These are phyloP conservation scores for Ciborinia camelliae DNA, from an alignment of 2,329 filamentous ascomycete species.

Conservation along the genomic window DNA sequence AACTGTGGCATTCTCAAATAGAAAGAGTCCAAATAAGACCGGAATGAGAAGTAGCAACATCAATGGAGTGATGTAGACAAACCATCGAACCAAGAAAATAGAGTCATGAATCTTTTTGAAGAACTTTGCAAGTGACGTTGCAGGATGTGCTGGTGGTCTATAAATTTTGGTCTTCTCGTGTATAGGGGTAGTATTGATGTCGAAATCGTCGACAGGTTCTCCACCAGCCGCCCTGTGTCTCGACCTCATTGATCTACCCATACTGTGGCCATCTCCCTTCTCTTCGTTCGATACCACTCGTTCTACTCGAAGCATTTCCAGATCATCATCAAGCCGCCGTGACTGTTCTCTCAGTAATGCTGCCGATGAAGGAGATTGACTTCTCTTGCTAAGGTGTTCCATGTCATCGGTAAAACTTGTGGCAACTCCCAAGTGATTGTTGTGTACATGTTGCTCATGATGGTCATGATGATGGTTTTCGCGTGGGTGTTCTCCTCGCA, in stretches of 20 bases:
- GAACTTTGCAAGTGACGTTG: constrained; percentile 58
- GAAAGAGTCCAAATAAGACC: constrained; percentile 59
- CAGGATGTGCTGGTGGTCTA: constrained; percentile 60
- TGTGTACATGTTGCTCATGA: constrained; percentile 27
- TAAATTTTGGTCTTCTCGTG: constrained; percentile 65
- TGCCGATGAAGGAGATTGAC: constrained; percentile 43
- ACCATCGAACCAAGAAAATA: constrained; percentile 64
- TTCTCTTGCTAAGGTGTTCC: constrained; percentile 28
- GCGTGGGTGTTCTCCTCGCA: constrained; percentile 27
- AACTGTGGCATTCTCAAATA: constrained; percentile 57
- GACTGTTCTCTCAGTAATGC: constrained; percentile 58
- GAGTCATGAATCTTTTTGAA: constrained; percentile 64
- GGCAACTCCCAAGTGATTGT: constrained; percentile 47
- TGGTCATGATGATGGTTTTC: constrained; percentile 21
- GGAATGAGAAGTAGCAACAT: constrained; percentile 64
- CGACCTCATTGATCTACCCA: constrained; percentile 36
- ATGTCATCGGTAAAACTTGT: constrained; percentile 41
- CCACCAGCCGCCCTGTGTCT: constrained; percentile 48
- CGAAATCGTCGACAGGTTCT: constrained; percentile 57
- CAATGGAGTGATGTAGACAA: constrained; percentile 67
- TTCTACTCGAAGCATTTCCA: constrained; percentile 63
- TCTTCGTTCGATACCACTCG: constrained; percentile 45
- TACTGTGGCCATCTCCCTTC: constrained; percentile 32
- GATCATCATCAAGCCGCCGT: constrained; percentile 61
- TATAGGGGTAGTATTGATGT: constrained; percentile 57